Base-by-base conservation (phyloP, 768 basidiomycete genomes). In the Pulveroboletus frians region DNA sequence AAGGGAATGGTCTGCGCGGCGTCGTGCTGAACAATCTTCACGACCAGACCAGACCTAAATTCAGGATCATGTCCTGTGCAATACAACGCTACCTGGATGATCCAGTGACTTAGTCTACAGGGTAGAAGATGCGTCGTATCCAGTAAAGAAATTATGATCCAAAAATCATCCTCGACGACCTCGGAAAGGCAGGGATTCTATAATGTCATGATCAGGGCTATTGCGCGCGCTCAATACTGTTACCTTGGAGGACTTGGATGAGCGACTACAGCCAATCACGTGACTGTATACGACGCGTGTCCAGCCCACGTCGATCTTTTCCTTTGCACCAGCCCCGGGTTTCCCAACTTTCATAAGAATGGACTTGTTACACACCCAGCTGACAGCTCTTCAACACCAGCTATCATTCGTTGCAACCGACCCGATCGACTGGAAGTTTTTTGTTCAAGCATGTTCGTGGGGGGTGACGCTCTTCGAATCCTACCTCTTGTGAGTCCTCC, bases 401-500 rank as follows among this genome's bases (percentile, higher is more conserved):
- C 74, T 92, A 20, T 75, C 86, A 13, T 92, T 87, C 59, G 86
- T 92, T 29, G 70, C 81, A 5, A 78, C 78, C 0, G 83, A 88
- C 27, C 73, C 81, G 4, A 83, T 91, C 35, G 76, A 90, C 67
- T 96, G 89, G 84, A 85, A 89, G 63, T 68, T 76, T 49, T 85
- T 86, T 60, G 86, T 92, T n/a, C 83, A 93, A 53, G 62, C 68
- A 21, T 85, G 84, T 56, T 85, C 89, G 4, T 89, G 87, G 83
- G 68, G 71, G 15, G 83, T 91, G 14, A 82, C 84, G n/a, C 67
- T 85, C 13, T 95, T 93, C 53, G 93, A 97, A 66, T 82, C 83
- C 1, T 94, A 89, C 65, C 77, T 97, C 34, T 63, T 90, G 92
- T 95, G 59, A 57, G 90, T 76, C 4, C 26, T 76, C 4, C 26